phyloP scores from a whole-genome alignment of 192 early-diverging fungal species.

The Coemansia pectinata region DNA sequence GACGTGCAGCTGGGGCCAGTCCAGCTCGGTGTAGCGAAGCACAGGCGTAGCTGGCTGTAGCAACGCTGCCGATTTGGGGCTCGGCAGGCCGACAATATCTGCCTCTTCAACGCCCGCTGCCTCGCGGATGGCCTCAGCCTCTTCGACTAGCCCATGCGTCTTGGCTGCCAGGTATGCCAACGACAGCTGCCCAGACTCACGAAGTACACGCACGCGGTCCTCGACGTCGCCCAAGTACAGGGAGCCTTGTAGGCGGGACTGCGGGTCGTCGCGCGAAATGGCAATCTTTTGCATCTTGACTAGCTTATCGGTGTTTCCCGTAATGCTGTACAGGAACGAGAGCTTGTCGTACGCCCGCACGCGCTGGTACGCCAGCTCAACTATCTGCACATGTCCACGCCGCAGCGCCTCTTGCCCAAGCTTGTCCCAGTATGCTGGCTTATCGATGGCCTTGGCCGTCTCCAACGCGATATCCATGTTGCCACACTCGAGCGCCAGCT shows the following conservation, averaged over 20 bases:
- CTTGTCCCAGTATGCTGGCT: conserved; percentile 88
- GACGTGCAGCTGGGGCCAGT: conserved; percentile 92
- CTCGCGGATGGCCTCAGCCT: conserved; percentile 80
- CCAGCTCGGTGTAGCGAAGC: conserved; percentile 70
- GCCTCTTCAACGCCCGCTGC: conserved; percentile 71
- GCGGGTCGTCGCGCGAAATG: conserved; percentile 76
- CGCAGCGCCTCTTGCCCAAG: conserved; percentile 85
- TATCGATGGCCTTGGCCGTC: conserved; percentile 88
- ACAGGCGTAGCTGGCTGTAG: conserved; percentile 73
- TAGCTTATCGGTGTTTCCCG: conserved; percentile 90
- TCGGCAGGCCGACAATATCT: conserved; percentile 42
- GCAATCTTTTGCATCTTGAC: conserved; percentile 95
- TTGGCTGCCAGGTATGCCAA: conserved; percentile 93
- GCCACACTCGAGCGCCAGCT: conserved; percentile 94
- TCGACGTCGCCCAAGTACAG: conserved; percentile 90
- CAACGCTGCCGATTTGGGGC: conserved; percentile 52
- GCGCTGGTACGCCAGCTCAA: conserved; percentile 90
- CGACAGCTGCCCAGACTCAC: conserved; percentile 85
- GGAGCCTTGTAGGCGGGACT: conserved; percentile 93
- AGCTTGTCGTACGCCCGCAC: conserved; percentile 89
- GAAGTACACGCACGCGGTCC: conserved; percentile 81
- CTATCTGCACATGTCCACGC: conserved; percentile 82
- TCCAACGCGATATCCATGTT: conserved; percentile 95
- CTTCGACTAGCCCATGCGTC: conserved; percentile 82
- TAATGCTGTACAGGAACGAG: conserved; percentile 93